Base-by-base conservation (phyloP, 192 early-diverging fungal species). In the Spinellus fusiger region DNA sequence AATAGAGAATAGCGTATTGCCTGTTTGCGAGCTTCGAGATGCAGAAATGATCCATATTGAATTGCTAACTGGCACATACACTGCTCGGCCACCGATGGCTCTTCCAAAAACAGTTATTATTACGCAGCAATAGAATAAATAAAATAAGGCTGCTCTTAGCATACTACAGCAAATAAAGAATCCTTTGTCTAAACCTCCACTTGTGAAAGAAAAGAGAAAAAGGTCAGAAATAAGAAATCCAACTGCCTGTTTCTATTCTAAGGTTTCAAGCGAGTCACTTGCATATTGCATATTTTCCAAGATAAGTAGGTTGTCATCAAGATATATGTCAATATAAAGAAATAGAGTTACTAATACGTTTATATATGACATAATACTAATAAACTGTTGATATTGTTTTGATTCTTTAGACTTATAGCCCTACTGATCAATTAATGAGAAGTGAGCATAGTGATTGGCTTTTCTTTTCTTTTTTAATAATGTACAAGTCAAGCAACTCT, bases 31-130 rank as follows among this genome's bases (percentile, higher is more conserved):
- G 25, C 28, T 29, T 48, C 59, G 46, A 22, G 47, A 48, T 27
- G 44, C 38, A 5, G 59, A 60, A 51, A 60, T 49, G 28, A 44
- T 32, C 59, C 59, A 60, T 20, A 60, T 51, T 5, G 59, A 18
- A 20, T 60, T 49, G 27, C 33, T 29, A 25, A 20, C 27, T 23
- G 33, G 33, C 4, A 60, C 27, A 33, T 60, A 60, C 23, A 60
- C 59, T 32, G 59, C 38, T 22, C 49, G 33, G 25, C 59, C 59
- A 56, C 40, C 40, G 10, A 44, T 44, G 10, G 40, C 18, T 18
- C 18, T 44, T 44, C 40, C 40, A 12, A 44, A 44, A 44, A 44
- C 40, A 18, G 40, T 12, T 2, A 44, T 44, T 44, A 18, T 44
- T n/a, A n/a, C n/a, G n/a, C n/a, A n/a, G 10, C 40, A 2, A 44